Conservation (phyloP, 306 rosid species). For the Acacia acuminata region DNA sequence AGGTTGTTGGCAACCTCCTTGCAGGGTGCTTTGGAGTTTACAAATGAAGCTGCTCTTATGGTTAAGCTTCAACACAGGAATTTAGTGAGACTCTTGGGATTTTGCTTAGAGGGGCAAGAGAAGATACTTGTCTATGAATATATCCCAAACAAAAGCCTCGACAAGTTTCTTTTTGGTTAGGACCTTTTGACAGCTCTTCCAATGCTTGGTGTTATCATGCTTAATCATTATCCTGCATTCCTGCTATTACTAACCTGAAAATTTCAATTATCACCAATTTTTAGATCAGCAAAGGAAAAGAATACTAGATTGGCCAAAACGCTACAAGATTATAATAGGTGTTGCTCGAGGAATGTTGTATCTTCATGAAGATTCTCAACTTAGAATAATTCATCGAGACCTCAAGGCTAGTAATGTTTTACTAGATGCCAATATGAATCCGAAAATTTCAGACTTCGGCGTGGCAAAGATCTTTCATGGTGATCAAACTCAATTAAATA, state of each 20-base stretch:
- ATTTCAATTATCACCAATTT: constrained; percentile 20
- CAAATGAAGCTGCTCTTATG: constrained; percentile 52
- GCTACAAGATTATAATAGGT: constrained; percentile 54
- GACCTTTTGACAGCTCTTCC: neutral
- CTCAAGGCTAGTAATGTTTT: constrained; percentile 64
- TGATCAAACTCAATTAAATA: constrained; percentile 50
- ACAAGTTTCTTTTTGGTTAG: constrained; percentile 46
- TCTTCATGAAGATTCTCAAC: constrained; percentile 66
- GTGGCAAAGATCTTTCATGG: constrained; percentile 54
- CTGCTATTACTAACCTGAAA: constrained; percentile 1
- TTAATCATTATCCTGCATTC: neutral
- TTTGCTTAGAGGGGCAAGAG: constrained; percentile 57
- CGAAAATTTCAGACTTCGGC: constrained; percentile 77
- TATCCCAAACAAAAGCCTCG: constrained; percentile 54
- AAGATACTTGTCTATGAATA: constrained; percentile 59
- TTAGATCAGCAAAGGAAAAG: constrained; percentile 42
- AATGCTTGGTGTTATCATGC: neutral
- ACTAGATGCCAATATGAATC: constrained; percentile 49
- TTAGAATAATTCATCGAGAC: constrained; percentile 66
- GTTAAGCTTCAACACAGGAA: constrained; percentile 64
- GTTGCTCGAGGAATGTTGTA: constrained; percentile 66
- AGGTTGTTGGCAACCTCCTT: constrained; percentile 53
- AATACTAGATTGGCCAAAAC: constrained; percentile 51
- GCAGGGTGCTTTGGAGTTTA: constrained; percentile 62
- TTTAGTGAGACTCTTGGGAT: constrained; percentile 57